These are phyloP conservation scores for Ophiocordyceps sinensis DNA, from an alignment of 2,329 filamentous ascomycete species.

Conservation along the genomic window DNA sequence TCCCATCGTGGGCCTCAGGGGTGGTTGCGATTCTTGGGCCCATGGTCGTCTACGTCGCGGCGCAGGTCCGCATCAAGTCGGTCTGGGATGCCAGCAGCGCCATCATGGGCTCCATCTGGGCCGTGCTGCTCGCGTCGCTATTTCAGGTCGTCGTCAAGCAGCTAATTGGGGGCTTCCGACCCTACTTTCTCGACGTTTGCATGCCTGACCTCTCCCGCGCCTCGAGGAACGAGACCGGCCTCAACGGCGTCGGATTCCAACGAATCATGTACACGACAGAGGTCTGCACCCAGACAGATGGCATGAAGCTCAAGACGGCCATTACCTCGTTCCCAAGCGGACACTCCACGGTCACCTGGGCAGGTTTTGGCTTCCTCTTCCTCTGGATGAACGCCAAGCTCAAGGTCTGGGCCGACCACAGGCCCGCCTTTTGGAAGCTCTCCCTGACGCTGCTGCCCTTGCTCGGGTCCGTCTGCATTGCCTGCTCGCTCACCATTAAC, in stretches of 20 bases:
- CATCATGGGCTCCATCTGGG: slow-evolving; percentile 45
- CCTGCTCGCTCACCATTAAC: slow-evolving; percentile 47
- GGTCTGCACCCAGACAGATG: slow-evolving; percentile 43
- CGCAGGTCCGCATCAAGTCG: slow-evolving; percentile 41
- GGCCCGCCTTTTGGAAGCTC: slow-evolving; percentile 54
- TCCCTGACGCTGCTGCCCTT: slow-evolving; percentile 42
- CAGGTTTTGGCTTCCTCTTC: slow-evolving; percentile 48
- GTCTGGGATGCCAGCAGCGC: slow-evolving; percentile 50
- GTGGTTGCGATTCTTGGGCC: slow-evolving; percentile 43
- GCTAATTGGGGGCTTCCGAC: slow-evolving; percentile 48
- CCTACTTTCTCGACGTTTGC: slow-evolving; percentile 51
- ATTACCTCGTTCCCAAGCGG: slow-evolving; percentile 55
- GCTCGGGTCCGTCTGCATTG: slow-evolving; percentile 44
- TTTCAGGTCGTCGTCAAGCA: slow-evolving; percentile 55
- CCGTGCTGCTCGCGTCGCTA: slow-evolving; percentile 42
- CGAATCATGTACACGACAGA: slow-evolving; percentile 49
- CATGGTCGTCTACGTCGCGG: slow-evolving; percentile 37
- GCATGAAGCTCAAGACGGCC: slow-evolving; percentile 40
- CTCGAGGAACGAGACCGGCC: slow-evolving; percentile 18
- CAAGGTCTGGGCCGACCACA: slow-evolving; percentile 53
- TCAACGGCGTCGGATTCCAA: slow-evolving; percentile 34
- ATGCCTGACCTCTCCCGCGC: slow-evolving; percentile 36
- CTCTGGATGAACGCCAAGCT: slow-evolving; percentile 60
- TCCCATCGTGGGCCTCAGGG: slow-evolving; percentile 44
- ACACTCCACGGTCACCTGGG: slow-evolving; percentile 50